Percentiles rank a stretch among this genome's conserved stretches.
Evolutionary conservation across 768 basidiomycete genomes (phyloP).

Genomic region (Panaeolus cyanescens): DNA sequence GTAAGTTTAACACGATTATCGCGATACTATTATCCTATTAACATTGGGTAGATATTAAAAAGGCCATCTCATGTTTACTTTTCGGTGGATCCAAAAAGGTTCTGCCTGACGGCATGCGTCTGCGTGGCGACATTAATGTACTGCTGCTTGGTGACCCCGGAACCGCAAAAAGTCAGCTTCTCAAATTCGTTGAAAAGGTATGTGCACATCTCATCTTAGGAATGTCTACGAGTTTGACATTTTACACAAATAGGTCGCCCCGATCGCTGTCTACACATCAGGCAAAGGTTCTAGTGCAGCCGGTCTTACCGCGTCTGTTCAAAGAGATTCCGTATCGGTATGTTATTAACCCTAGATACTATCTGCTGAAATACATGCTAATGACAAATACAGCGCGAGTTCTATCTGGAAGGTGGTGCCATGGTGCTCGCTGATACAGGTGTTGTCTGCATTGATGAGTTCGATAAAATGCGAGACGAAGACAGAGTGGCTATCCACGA

Average conservation of each 20-base stretch:
- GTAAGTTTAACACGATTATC: slow-evolving; percentile 39
- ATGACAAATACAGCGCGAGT: slow-evolving; percentile 71
- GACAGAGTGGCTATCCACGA: slow-evolving; percentile 99
- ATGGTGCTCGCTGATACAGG: slow-evolving; percentile 99
- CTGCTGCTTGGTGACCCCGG: slow-evolving; percentile 96
- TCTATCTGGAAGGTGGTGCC: slow-evolving; percentile 98
- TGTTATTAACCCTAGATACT: slow-evolving; percentile 26
- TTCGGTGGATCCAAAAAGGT: slow-evolving; percentile 98
- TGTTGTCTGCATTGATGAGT: slow-evolving; percentile 99
- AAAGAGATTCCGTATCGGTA: slow-evolving; percentile 89
- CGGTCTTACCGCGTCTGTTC: slow-evolving; percentile 96
- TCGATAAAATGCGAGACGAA: slow-evolving; percentile 99
- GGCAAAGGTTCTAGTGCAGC: slow-evolving; percentile 99
- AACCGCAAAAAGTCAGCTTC: slow-evolving; percentile 95
- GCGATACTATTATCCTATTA: slow-evolving; percentile 5
- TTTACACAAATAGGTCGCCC: slow-evolving; percentile 68
- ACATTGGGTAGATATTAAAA: slow-evolving; percentile 85
- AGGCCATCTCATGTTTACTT: slow-evolving; percentile 93
- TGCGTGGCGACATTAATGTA: slow-evolving; percentile 98
- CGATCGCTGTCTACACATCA: slow-evolving; percentile 97
- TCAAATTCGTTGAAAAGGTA: slow-evolving; percentile 98
- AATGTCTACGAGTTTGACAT: not conserved
- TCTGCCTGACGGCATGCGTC: slow-evolving; percentile 94
- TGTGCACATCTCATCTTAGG: not conserved
- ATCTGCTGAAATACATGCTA: slow-evolving; percentile 5